phyloP scores from a whole-genome alignment of 1,139 yeast genomes.

The Sugiyamaella grinbergsii region DNA sequence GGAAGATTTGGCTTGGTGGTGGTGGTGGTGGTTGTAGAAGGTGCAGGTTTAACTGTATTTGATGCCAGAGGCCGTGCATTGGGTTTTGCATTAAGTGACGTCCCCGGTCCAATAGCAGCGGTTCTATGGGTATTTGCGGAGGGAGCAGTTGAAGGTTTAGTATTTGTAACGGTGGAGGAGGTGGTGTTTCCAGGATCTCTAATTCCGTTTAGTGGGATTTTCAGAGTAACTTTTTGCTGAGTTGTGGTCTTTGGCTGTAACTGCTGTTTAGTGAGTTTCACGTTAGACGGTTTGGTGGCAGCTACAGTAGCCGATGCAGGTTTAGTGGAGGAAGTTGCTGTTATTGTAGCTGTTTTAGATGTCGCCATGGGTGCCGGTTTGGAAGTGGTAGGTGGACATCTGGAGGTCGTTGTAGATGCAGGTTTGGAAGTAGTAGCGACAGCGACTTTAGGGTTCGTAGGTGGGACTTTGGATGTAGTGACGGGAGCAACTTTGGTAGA shows the following conservation, averaged over 20 bases:
- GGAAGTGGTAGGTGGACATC: not conserved
- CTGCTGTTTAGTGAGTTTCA: conserved; percentile 15
- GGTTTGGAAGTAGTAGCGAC: no score
- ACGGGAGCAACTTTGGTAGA: no score
- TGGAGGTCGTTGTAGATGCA: no score
- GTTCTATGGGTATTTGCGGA: not conserved
- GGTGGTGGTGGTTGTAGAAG: not conserved
- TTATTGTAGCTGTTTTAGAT: not conserved
- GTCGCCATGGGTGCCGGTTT: not conserved
- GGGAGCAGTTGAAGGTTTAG: conserved; percentile 6
- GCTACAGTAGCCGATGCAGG: not conserved
- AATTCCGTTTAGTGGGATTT: conserved; percentile 5
- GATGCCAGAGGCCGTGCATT: not conserved
- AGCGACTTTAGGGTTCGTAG: no score
- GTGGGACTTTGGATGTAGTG: no score
- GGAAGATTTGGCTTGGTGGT: conserved; percentile 8
- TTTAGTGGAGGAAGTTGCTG: not conserved
- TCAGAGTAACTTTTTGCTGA: conserved; percentile 10
- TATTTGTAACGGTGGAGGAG: no score
- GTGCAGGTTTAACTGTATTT: not conserved
- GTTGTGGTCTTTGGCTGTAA: conserved; percentile 11
- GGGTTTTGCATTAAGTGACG: conserved; percentile 20
- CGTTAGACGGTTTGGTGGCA: conserved; percentile 3
- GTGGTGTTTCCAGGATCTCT: conserved; percentile 4
- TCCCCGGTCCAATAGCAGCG: conserved; percentile 19